A percentile compares a stretch with the other conserved stretches of the same genome.
Conservation (phyloP, 1,139 yeast genomes). For the Candida sp. region DNA sequence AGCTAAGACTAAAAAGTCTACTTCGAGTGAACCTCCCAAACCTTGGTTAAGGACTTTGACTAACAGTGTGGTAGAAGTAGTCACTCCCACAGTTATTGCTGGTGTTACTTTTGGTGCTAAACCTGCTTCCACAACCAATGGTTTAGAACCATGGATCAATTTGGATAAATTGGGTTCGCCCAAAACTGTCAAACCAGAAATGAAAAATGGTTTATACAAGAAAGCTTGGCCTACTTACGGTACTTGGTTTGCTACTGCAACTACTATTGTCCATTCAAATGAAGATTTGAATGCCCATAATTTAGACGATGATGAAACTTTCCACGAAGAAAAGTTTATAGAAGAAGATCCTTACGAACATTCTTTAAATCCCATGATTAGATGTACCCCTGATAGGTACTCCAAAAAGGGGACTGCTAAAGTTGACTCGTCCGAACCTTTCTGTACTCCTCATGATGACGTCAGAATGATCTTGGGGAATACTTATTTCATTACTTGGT, state of each 20-base stretch:
- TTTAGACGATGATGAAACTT: conserved; percentile 55
- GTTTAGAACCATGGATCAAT: conserved; percentile 79
- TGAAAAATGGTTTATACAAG: conserved; percentile 67
- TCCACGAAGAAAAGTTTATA: conserved; percentile 49
- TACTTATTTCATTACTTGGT: conserved; percentile 82
- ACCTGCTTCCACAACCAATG: conserved; percentile 64
- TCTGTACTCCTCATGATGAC: conserved; percentile 75
- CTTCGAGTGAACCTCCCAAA: conserved; percentile 26
- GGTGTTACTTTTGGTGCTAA: conserved; percentile 79
- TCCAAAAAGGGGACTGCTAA: conserved; percentile 61
- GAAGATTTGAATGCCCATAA: conserved; percentile 69
- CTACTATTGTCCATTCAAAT: conserved; percentile 52
- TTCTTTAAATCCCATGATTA: conserved; percentile 67
- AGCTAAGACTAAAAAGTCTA: conserved; percentile 9
- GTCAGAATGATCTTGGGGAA: conserved; percentile 51
- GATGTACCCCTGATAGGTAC: conserved; percentile 82
- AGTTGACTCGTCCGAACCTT: conserved; percentile 61
- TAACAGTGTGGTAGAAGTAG: conserved; percentile 53
- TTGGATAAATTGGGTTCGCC: conserved; percentile 78
- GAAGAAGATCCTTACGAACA: conserved; percentile 72
- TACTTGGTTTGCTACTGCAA: conserved; percentile 72
- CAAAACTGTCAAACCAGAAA: conserved; percentile 69
- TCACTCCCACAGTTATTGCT: conserved; percentile 76
- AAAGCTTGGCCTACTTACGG: conserved; percentile 70
- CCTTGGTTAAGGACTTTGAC: conserved; percentile 80